phyloP scores from a whole-genome alignment of 1,284 basidiomycete genomes.

The Psilocybe mexicana region DNA sequence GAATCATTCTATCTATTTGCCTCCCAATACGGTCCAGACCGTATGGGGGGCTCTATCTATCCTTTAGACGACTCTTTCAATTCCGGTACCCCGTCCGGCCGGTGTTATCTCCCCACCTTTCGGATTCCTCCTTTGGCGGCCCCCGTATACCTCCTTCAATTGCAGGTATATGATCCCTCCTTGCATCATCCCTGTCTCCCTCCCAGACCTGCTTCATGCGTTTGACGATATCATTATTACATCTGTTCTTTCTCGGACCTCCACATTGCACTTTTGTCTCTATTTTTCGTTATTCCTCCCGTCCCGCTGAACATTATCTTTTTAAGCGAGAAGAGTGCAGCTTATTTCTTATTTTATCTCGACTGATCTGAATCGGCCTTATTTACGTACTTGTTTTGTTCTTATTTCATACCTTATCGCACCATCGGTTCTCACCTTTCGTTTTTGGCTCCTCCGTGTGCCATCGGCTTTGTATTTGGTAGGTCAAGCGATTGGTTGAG shows the following conservation, averaged over 20 bases:
- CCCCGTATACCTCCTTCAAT: background rate
- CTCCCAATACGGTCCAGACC: background rate
- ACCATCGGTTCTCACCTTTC: background rate
- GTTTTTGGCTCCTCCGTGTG: background rate
- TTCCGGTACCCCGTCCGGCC: background rate
- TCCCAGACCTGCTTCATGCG: background rate
- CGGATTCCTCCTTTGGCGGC: background rate
- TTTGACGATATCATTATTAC: constrained; percentile 3
- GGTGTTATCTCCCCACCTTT: background rate
- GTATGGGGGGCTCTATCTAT: background rate
- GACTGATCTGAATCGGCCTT: background rate
- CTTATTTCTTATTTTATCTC: background rate
- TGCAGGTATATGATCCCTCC: background rate
- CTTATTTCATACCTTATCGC: background rate
- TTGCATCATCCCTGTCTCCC: background rate
- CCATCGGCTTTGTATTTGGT: too few species aligned
- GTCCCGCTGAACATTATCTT: background rate
- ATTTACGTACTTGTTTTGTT: background rate
- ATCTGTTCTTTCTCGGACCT: background rate
- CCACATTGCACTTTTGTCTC: background rate
- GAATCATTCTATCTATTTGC: background rate
- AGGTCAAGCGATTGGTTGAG: too few species aligned
- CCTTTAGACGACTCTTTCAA: background rate
- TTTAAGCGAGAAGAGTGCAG: background rate
- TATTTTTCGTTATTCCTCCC: background rate